Conservation (phyloP, 2,329 filamentous ascomycete species). For the Gaeumannomyces tritici region DNA sequence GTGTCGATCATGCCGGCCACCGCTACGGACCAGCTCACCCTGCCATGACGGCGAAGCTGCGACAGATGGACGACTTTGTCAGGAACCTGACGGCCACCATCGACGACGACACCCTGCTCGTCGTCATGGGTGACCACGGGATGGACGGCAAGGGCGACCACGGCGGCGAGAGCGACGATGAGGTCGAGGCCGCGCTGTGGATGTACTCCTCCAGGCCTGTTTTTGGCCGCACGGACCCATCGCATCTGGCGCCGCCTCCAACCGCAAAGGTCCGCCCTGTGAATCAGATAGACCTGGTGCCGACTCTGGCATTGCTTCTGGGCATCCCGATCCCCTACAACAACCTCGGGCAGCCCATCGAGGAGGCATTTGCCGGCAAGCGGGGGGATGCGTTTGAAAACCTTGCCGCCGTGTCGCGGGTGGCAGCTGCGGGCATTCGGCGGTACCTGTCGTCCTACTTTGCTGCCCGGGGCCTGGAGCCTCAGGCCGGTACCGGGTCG, state of each 20-base stretch:
- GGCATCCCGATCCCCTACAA: slow-evolving; percentile 94
- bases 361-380: slow-evolving; percentile 76
- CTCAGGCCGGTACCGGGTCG: slow-evolving; percentile 42
- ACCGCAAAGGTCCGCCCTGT: slow-evolving; percentile 69
- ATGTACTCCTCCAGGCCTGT: slow-evolving; percentile 88
- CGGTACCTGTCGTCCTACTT: slow-evolving; percentile 83
- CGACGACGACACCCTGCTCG: slow-evolving; percentile 77
- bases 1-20: slow-evolving; percentile 94
- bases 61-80: slow-evolving; percentile 81
- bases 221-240: slow-evolving; percentile 67
- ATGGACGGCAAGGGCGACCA: slow-evolving; percentile 98
- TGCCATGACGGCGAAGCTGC: slow-evolving; percentile 83
- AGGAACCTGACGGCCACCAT: slow-evolving; percentile 60
- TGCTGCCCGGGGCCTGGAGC: slow-evolving; percentile 52
- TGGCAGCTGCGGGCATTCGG: slow-evolving; percentile 78
- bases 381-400: slow-evolving; percentile 65
- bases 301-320: slow-evolving; percentile 77
- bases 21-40: slow-evolving; percentile 88
- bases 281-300: slow-evolving; percentile 89
- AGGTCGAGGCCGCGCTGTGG: slow-evolving; percentile 90
- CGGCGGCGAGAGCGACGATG: slow-evolving; percentile 95
- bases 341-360: slow-evolving; percentile 84
- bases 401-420: slow-evolving; percentile 64
- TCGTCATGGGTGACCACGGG: slow-evolving; percentile 98
- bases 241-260: slow-evolving; percentile 42